phyloP scores from a whole-genome alignment of 2,329 filamentous ascomycete species.

The Cryphonectria naterciae region DNA sequence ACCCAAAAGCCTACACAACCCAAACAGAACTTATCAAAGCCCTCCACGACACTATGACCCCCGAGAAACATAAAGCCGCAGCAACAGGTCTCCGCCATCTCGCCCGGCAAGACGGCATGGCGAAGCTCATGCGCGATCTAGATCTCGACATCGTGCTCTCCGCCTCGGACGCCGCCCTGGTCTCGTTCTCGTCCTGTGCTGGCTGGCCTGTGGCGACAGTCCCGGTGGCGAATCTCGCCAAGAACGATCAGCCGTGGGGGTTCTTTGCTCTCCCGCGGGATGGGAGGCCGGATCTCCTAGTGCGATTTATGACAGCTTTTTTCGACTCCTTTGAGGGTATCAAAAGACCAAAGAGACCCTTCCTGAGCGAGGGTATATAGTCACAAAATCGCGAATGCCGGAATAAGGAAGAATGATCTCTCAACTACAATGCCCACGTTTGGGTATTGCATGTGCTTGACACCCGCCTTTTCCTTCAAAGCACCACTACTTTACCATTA shows the following conservation, averaged over 20 bases:
- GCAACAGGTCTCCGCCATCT: conserved; percentile 21
- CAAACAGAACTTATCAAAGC: conserved; percentile 29
- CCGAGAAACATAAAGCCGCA: conserved; percentile 21
- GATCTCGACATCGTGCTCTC: conserved; percentile 32
- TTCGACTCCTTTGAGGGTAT: conserved; percentile 14
- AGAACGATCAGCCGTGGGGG: conserved; percentile 36
- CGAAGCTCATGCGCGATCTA: conserved; percentile 25
- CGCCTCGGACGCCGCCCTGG: conserved; percentile 31
- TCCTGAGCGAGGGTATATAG: neutral
- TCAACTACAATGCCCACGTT: neutral
- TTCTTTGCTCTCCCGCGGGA: conserved; percentile 34
- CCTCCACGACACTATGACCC: conserved; percentile 27
- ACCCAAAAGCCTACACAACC: conserved; percentile 17
- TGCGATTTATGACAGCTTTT: conserved; percentile 34
- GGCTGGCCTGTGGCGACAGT: conserved; percentile 37
- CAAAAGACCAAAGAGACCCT: neutral
- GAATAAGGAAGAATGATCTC: neutral
- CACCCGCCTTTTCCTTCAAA: neutral
- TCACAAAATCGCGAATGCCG: neutral
- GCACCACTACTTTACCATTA: neutral
- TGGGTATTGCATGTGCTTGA: neutral
- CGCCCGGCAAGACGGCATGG: conserved; percentile 25
- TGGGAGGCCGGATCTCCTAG: conserved; percentile 31
- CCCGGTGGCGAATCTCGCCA: conserved; percentile 32
- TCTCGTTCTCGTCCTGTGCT: conserved; percentile 31